These are phyloP conservation scores for Rhododendron simsii DNA, from an alignment of 148 eudicot genomes.

Conservation along the genomic window DNA sequence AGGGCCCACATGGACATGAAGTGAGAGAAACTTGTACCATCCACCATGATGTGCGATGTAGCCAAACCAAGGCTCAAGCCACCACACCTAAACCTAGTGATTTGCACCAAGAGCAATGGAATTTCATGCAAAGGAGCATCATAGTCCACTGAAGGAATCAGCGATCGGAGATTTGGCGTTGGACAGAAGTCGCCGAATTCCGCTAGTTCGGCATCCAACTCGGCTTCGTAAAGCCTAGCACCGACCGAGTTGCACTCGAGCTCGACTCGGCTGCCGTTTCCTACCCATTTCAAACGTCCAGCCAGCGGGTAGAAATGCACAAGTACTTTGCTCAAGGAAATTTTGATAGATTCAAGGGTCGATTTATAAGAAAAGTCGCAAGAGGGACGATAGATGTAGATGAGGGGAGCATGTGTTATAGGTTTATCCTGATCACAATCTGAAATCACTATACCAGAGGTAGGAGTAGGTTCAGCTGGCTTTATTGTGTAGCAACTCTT, in stretches of 20 bases:
- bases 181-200: conserved; percentile 23
- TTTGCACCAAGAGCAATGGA: conserved; percentile 21
- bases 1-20: background rate
- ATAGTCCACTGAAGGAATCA: conserved; percentile 24
- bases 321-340: background rate
- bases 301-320: background rate
- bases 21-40: background rate
- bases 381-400: background rate
- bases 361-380: background rate
- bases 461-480: conserved; percentile 14
- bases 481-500: conserved; percentile 16
- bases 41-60: background rate
- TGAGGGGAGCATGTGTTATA: background rate
- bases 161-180: background rate
- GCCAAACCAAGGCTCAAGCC: background rate
- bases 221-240: conserved; percentile 19
- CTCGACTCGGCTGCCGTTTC: background rate
- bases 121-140: conserved; percentile 17
- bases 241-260: background rate
- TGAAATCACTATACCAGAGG: background rate
- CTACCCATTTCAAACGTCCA: background rate
- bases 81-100: background rate
- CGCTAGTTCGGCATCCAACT: conserved; percentile 4
- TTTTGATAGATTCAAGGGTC: background rate
- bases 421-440: background rate